Conservation (phyloP, 2,329 filamentous ascomycete genomes). For the Botrytis aclada region DNA sequence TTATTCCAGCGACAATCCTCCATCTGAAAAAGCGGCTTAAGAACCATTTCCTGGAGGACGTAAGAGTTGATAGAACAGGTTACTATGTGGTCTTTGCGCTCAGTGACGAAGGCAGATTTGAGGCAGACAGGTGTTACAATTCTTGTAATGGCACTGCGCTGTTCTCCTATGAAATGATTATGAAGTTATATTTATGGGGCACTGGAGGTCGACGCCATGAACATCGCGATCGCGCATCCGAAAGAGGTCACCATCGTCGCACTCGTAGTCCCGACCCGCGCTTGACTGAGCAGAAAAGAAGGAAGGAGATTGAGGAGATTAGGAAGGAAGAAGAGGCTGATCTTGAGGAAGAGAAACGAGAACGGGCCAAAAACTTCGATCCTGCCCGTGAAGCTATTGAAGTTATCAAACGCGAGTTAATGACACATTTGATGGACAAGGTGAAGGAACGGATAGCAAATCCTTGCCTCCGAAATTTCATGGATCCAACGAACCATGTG, state of each 20-base stretch:
- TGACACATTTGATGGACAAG: constrained; percentile 82
- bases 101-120: constrained; percentile 69
- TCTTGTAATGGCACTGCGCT: constrained; percentile 77
- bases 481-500: constrained; percentile 77
- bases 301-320: constrained; percentile 63
- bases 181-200: constrained; percentile 65
- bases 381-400: constrained; percentile 83
- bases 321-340: constrained; percentile 76
- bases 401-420: constrained; percentile 74
- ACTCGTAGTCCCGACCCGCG: constrained; percentile 44
- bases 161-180: constrained; percentile 90
- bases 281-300: constrained; percentile 49
- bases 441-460: constrained; percentile 84
- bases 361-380: constrained; percentile 83
- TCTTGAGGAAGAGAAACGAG: constrained; percentile 83
- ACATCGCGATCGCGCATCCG: constrained; percentile 21
- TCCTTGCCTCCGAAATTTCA: constrained; percentile 73
- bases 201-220: constrained; percentile 27
- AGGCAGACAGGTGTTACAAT: constrained; percentile 76
- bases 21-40: constrained; percentile 90
- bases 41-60: constrained; percentile 74
- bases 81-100: constrained; percentile 93
- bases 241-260: constrained; percentile 37
- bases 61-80: constrained; percentile 78
- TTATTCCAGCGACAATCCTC: constrained; percentile 77